A percentile compares a stretch with the other conserved stretches of the same genome.
phyloP scores from a whole-genome alignment of 1,139 yeast species.

The Sugiyamaella grinbergsii region DNA sequence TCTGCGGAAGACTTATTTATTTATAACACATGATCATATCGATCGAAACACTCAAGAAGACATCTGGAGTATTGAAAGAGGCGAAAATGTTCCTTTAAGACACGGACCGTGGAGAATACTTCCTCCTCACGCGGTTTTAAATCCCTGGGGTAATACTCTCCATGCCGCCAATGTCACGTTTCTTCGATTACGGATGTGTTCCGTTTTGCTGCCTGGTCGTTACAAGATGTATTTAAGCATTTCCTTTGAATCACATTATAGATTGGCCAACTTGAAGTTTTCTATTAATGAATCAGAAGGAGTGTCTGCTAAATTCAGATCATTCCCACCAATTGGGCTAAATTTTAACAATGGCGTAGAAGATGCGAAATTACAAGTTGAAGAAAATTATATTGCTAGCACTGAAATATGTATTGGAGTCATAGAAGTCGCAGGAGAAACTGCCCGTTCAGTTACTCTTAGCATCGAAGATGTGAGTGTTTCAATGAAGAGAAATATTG shows the following conservation, averaged over 20 bases:
- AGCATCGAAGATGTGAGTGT: conserved; percentile 16
- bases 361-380: conserved; percentile 5
- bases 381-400: conserved; percentile 11
- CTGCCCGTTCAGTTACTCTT: conserved; percentile 1
- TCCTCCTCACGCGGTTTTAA: conserved; percentile 23
- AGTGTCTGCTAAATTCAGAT: conserved; percentile 11
- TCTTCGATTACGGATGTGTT: conserved; percentile 12
- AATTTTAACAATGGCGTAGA: conserved; percentile 1
- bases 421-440: conserved; percentile 6
- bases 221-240: conserved; percentile 16
- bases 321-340: conserved; percentile 13
- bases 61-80: conserved; percentile 29
- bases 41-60: conserved; percentile 18
- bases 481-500: conserved; percentile 16
- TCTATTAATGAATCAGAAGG: conserved; percentile 9
- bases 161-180: conserved; percentile 34
- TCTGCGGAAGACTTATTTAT: conserved; percentile 12
- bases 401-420: conserved; percentile 17
- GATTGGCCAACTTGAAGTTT: conserved; percentile 14
- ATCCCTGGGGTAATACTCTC: conserved; percentile 35
- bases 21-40: conserved; percentile 12
- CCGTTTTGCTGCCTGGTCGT: conserved; percentile 18
- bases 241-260: conserved; percentile 16
- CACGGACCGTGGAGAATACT: conserved; percentile 20
- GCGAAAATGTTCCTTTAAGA: conserved; percentile 15